Conservation (phyloP, 345 rosid genomes). For the Raphanus raphanistrum region DNA sequence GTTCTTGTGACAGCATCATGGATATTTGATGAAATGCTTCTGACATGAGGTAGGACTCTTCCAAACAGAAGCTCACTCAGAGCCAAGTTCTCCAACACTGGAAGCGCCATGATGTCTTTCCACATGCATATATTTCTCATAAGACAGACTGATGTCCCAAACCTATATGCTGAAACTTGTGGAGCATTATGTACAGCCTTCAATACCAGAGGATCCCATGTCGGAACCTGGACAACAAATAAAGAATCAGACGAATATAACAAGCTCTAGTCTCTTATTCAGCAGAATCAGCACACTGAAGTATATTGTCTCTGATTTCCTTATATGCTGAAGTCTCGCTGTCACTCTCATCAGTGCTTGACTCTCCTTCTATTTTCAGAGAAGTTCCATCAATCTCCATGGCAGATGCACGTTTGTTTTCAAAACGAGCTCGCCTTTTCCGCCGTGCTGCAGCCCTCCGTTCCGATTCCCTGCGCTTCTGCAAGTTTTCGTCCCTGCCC, state of each 20-base stretch:
- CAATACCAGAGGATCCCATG: constrained; percentile 78
- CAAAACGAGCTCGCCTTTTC: constrained; percentile 66
- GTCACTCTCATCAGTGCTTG: constrained; percentile 96
- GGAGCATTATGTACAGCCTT: constrained; percentile 89
- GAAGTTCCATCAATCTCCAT: constrained; percentile 57
- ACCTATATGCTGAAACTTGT: constrained; percentile 74
- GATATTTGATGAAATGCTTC: constrained; percentile 68
- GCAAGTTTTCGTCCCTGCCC: constrained; percentile 86
- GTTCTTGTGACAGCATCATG: constrained; percentile 84
- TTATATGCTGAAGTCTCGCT: constrained; percentile 76
- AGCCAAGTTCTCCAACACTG: constrained; percentile 80
- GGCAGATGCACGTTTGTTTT: constrained; percentile 61
- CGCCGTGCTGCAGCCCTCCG: constrained; percentile 84
- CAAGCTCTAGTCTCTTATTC: no score
- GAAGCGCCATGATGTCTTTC: constrained; percentile 78
- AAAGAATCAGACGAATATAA: constrained; percentile 20
- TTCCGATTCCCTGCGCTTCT: constrained; percentile 77
- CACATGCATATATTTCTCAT: constrained; percentile 87
- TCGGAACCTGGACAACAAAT: constrained; percentile 60
- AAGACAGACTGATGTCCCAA: constrained; percentile 82
- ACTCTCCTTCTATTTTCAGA: constrained; percentile 88
- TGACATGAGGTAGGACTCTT: constrained; percentile 77
- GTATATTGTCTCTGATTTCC: constrained; percentile 64
- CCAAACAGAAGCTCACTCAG: constrained; percentile 75
- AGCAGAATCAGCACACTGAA: constrained; percentile 53